phyloP scores from a whole-genome alignment of 2,329 filamentous ascomycete genomes.

The Paraconiothyrium sp. region DNA sequence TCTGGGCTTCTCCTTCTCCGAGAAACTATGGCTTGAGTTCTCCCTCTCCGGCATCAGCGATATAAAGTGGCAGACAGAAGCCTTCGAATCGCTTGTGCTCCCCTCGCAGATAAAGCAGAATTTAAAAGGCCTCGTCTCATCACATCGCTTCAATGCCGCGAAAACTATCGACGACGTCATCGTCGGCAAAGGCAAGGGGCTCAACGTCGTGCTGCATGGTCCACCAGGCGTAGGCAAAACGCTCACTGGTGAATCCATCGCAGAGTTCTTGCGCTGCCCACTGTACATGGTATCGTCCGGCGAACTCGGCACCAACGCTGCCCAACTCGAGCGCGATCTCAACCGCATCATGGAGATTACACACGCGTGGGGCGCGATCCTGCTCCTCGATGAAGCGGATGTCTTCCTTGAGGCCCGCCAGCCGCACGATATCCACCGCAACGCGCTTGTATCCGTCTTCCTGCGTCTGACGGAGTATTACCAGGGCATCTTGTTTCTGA shows the following conservation, averaged over 20 bases:
- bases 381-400: conserved; percentile 80
- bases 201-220: conserved; percentile 79
- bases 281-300: conserved; percentile 85
- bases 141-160: conserved; percentile 82
- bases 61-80: conserved; percentile 84
- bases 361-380: conserved; percentile 84
- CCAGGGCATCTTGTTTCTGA: conserved; percentile 88
- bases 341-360: conserved; percentile 88
- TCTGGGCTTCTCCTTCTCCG: conserved; percentile 84
- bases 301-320: conserved; percentile 79
- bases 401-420: conserved; percentile 77
- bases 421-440: conserved; percentile 84
- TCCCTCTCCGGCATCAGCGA: conserved; percentile 80
- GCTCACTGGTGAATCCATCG: conserved; percentile 85
- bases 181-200: conserved; percentile 82
- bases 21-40: conserved; percentile 92
- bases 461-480: conserved; percentile 89
- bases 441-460: conserved; percentile 88
- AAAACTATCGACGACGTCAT: conserved; percentile 80
- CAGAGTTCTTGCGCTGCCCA: conserved; percentile 81
- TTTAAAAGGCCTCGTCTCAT: conserved; percentile 83
- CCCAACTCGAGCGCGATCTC: conserved; percentile 77
- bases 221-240: conserved; percentile 91
- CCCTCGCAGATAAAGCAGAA: conserved; percentile 68
- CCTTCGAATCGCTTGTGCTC: conserved; percentile 84